phyloP scores from a whole-genome alignment of 805 yeast species.

The Pichia cephalocereana region DNA sequence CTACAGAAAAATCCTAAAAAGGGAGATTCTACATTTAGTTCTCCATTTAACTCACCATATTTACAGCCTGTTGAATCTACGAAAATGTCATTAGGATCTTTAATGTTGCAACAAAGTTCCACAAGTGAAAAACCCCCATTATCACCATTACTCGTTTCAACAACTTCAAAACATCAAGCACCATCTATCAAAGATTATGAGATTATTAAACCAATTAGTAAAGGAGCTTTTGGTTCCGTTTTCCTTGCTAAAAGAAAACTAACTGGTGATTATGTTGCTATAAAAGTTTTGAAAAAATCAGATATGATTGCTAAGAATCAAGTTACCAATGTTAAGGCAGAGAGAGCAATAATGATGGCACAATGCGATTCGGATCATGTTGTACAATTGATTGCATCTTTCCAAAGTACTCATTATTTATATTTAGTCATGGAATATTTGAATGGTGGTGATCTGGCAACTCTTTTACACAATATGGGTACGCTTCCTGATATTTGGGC shows the following conservation, averaged over 20 bases:
- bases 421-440: slow-evolving; percentile 94
- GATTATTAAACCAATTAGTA: slow-evolving; percentile 83
- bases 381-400: slow-evolving; percentile 78
- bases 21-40: neutral
- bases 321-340: slow-evolving; percentile 88
- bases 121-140: slow-evolving; percentile 50
- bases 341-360: slow-evolving; percentile 96
- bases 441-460: slow-evolving; percentile 93
- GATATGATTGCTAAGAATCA: slow-evolving; percentile 98
- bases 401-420: slow-evolving; percentile 79
- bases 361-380: slow-evolving; percentile 91
- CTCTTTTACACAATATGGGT: slow-evolving; percentile 74
- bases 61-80: slow-evolving; percentile 36
- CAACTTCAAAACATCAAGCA: slow-evolving; percentile 42
- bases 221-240: slow-evolving; percentile 97
- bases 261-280: slow-evolving; percentile 94
- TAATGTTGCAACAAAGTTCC: neutral
- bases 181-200: slow-evolving; percentile 86
- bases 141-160: slow-evolving; percentile 71
- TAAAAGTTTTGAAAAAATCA: slow-evolving; percentile 80
- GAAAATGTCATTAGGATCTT: neutral
- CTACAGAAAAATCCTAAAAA: slow-evolving; percentile 42
- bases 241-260: slow-evolving; percentile 72
- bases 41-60: slow-evolving; percentile 41
- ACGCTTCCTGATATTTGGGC: slow-evolving; percentile 83